A percentile compares a stretch with the other conserved stretches of the same genome.
Conservation (phyloP, 1,284 basidiomycete species). For the Ustilago lituana region DNA sequence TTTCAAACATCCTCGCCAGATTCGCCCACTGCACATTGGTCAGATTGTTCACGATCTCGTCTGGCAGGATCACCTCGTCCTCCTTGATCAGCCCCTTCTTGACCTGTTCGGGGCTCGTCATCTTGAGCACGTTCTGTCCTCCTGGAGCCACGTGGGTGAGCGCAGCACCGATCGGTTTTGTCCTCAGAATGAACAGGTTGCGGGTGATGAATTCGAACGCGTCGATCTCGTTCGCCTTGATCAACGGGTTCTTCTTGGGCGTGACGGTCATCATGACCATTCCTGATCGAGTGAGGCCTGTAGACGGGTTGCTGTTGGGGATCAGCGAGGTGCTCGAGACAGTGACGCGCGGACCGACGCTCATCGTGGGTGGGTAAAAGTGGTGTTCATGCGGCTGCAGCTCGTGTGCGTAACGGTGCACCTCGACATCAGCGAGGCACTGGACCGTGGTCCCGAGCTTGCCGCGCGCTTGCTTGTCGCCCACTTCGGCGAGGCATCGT, state of each 20-base stretch:
- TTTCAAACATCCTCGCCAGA: slow-evolving; percentile 60
- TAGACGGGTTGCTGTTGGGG: slow-evolving; percentile 54
- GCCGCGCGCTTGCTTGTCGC: slow-evolving; percentile 40
- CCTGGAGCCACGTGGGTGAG: slow-evolving; percentile 61
- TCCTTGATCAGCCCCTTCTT: slow-evolving; percentile 29
- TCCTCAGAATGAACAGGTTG: slow-evolving; percentile 59
- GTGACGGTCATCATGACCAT: slow-evolving; percentile 56
- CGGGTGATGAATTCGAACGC: slow-evolving; percentile 61
- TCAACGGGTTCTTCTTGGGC: slow-evolving; percentile 44
- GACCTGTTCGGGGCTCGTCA: slow-evolving; percentile 41
- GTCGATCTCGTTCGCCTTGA: slow-evolving; percentile 52
- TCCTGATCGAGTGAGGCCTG: slow-evolving; percentile 45
- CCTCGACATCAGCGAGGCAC: slow-evolving; percentile 39
- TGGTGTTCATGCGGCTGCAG: slow-evolving; percentile 47
- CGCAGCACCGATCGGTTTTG: slow-evolving; percentile 47
- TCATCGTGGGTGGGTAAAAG: slow-evolving; percentile 54
- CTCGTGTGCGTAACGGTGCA: slow-evolving; percentile 33
- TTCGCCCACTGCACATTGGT: slow-evolving; percentile 60
- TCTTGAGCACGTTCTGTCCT: slow-evolving; percentile 57
- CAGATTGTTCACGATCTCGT: slow-evolving; percentile 48
- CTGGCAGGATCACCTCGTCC: slow-evolving; percentile 47
- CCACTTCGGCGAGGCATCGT: slow-evolving; percentile 47
- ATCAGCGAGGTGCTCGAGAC: slow-evolving; percentile 34
- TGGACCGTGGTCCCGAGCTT: slow-evolving; percentile 56
- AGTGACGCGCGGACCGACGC: slow-evolving; percentile 55